Base-by-base conservation (phyloP, 306 rosid genomes). In the Dicorynia guianensis region DNA sequence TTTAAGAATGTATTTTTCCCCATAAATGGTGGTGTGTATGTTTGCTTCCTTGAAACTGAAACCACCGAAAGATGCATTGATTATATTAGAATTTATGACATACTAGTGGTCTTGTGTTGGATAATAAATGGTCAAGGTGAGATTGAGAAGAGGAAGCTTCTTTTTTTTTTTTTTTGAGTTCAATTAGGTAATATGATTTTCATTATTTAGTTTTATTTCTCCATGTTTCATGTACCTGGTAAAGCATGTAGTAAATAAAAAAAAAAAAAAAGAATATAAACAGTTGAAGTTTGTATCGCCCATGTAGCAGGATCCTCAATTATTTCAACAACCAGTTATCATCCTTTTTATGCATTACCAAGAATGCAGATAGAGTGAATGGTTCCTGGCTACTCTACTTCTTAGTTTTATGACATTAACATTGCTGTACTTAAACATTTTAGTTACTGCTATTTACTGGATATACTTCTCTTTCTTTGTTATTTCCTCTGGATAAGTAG, bases 361-460 rank as follows among this genome's bases (percentile, higher is more conserved):
- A 57, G 30, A 65, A 60, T 35, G 20, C 14, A 36, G 59, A 38
- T 52, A 20, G 79, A 52, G 36, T 72, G 59, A n/a, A n/a, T 43
- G 14, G 44, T 54, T 67, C 69, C 67, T 17, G 18, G 64, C 39
- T 43, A 39, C 59, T 48, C 15, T 4, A n/a, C 1, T 46, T 36
- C 69, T 33, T 67, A 18, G 44, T 43, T 77, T 71, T 66, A 4
- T 36, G 67, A 61, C 62, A 40, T 14, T n/a, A 17, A 33, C 40
- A 44, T 53, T 65, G 17, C 72, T 71, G 76, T 30, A 61, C 40
- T 53, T 35, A 35, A n/a, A 36, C n/a, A n/a, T 4, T 5, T 1
- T 57, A 63, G 54, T 67, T 53, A 34, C 42, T 77, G 57, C 11
- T 67, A 66, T 73, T 53, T 69, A 47, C 40, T 12, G 62, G 34